Evolutionary conservation across 352 stramenopile species (phyloP), one percentile per base, ranked within the genome.

Genomic region (Phytophthora chlamydospora): DNA sequence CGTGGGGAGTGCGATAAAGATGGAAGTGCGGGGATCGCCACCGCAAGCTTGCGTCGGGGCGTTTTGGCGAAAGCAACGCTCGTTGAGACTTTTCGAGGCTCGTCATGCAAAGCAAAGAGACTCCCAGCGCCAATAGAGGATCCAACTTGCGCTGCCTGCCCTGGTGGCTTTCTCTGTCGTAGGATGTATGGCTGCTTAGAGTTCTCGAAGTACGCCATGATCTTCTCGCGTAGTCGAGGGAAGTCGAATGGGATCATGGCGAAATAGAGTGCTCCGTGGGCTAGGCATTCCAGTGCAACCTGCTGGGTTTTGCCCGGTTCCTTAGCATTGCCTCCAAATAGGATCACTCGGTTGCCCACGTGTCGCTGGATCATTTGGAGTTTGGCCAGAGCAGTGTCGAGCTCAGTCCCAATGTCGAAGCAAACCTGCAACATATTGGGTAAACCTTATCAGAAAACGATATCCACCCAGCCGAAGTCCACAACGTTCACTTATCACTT

Each of bases 171-270:
- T 29, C 80, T 67, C 16, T 85, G 76, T 7, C 78, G 80, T 27
- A 88, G 19, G n/a, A 91, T 73, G 49, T 75, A 92, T 0, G 70
- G 70, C 29, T 89, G 77, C 0, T 73, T 57, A 0, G 81, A 83
- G 9, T 68, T 66, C 27, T 93, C 77, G 36, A 93, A 79, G 42
- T 74, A 85, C 2, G 63, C 27, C 40, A 83, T 70, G 16, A 91
- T 84, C 34, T 66, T 68, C 12, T 76, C 68, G n/a, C 84, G 82
- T 19, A 93, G 42, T 1, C 66, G 51, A 7, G 78, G 68, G 54
- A 90, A 93, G 40, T 93, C 53, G 17, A 91, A 70, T 1, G 84
- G 82, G 1, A 88, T 62, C 3, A 38, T 68, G 9, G 78, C 78
- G 52, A 93, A 93, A 52, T 83, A 88, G 29, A 93, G 35, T 3